Percentiles rank a stretch among this genome's conserved stretches.
These are phyloP conservation scores for Collybia sp. DNA, from an alignment of 768 basidiomycete genomes.

Conservation along the genomic window DNA sequence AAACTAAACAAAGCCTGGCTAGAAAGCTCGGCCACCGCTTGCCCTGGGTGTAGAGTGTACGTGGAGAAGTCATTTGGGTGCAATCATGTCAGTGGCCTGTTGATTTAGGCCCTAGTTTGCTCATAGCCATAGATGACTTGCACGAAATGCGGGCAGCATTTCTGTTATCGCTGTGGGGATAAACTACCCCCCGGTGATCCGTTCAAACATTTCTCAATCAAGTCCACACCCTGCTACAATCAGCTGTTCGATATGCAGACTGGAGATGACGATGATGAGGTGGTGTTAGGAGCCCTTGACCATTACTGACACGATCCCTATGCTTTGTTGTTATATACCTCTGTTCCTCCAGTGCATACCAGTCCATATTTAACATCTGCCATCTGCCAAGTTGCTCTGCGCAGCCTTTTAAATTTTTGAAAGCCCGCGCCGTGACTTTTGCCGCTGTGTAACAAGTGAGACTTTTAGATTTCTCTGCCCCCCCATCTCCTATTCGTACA, in stretches of 20 bases:
- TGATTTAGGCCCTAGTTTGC: constrained; percentile 3
- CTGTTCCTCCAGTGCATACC: no score
- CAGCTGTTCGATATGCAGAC: constrained; percentile 59
- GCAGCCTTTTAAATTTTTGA: constrained; percentile 17
- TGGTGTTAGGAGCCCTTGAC: constrained; percentile 33
- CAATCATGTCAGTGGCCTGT: constrained; percentile 67
- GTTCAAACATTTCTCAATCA: constrained; percentile 64
- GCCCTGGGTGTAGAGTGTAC: constrained; percentile 67
- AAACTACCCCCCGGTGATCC: constrained; percentile 46
- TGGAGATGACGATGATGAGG: constrained; percentile 45
- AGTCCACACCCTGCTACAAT: constrained; percentile 49
- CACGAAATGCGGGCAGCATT: constrained; percentile 68
- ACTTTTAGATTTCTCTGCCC: constrained; percentile 20
- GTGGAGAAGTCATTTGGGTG: constrained; percentile 80
- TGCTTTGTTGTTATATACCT: no score
- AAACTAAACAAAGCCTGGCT: constrained; percentile 74
- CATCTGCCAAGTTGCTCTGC: no score
- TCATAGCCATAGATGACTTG: constrained; percentile 62
- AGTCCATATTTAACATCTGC: no score
- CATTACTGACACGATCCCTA: neutral
- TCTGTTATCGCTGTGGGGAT: constrained; percentile 76
- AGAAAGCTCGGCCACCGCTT: constrained; percentile 57
- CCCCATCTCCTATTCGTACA: constrained; percentile 19
- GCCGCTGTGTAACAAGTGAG: no score
- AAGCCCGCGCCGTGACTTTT: constrained; percentile 37